Base-by-base conservation (phyloP, 164 flowering plant species). In the Magnolia officinalis region DNA sequence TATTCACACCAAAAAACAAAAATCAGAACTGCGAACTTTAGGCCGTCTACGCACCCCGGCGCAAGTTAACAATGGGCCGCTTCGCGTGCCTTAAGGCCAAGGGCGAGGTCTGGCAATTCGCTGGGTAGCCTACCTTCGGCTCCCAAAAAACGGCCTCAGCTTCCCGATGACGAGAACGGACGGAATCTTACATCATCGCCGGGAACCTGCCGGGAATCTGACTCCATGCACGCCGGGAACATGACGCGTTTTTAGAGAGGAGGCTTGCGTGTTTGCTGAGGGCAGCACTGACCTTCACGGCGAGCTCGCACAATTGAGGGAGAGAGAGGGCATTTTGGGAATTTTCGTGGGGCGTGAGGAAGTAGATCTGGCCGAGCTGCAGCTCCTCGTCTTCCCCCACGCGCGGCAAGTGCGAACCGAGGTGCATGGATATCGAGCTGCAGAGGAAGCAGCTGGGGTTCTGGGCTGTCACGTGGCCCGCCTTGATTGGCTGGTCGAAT, bases 281-380 rank as follows among this genome's bases (percentile, higher is more conserved):
- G 1, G 83, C 87, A 2, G 79, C 26, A 76, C 88, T 85, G 7
- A 92, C 89, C 78, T 86, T 90, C 76, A 87, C 76, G 70, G 93
- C 96, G 0, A 91, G 80, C 3, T 73, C 73, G 71, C 92, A 89
- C 20, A 92, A 67, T 29, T 88, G 86, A 2, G 84, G 81, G 50
- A 92, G 78, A 37, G 94, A 84, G 50, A 90, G 78, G 4, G 85
- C 85, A 1, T 26, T 49, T 6, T 69, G 74, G 20, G 86, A 79
- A n/a, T 74, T 72, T 9, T 87, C 83, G 21, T 78, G 72, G 37
- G 93, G 93, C 68, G 88, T 20, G 70, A 91, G 82, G 83, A 90
- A 90, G 72, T 92, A 92, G n/a, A 92, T 71, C 61, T 88, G 91
- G 14, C 87, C 92, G 31, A 73, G 65, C 51, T 83, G 84, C 1